Evolutionary conservation across 2,329 filamentous ascomycete genomes (phyloP).

Genomic region (Beauveria rudraprayagi): DNA sequence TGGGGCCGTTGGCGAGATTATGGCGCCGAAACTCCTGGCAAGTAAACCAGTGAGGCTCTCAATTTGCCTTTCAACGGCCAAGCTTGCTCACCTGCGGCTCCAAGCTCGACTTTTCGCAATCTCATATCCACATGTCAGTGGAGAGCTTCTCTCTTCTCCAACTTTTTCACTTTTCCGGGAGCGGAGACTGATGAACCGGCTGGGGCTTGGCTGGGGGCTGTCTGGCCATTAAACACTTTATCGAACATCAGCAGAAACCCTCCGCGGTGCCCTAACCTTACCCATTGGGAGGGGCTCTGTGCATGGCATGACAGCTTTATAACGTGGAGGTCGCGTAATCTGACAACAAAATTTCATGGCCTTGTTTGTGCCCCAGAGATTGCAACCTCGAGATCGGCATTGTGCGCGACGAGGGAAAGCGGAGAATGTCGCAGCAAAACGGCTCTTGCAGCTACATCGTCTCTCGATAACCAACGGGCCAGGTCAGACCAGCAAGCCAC

Average conservation of each 20-base stretch:
- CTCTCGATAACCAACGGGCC: not conserved
- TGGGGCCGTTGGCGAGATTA: conserved; percentile 9
- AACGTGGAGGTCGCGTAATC: not conserved
- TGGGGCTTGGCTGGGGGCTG: not conserved
- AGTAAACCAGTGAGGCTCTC: not conserved
- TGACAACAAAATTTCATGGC: no score
- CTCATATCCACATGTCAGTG: conserved; percentile 1
- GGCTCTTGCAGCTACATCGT: not conserved
- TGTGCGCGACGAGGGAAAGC: not conserved
- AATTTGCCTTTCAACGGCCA: not conserved
- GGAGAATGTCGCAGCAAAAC: not conserved
- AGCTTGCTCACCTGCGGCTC: no score
- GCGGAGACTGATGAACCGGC: not conserved
- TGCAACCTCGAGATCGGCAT: no score
- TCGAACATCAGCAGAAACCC: conserved; percentile 7
- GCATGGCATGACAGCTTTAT: not conserved
- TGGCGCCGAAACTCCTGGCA: conserved; percentile 9
- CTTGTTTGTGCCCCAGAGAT: no score
- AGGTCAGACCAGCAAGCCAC: not conserved
- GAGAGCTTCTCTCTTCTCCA: not conserved
- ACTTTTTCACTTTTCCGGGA: not conserved
- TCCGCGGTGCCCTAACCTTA: not conserved
- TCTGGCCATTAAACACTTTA: not conserved
- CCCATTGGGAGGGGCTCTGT: not conserved
- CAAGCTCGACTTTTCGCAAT: not conserved